Conservation (phyloP, 768 basidiomycete genomes). For the Auriculariales sp. region DNA sequence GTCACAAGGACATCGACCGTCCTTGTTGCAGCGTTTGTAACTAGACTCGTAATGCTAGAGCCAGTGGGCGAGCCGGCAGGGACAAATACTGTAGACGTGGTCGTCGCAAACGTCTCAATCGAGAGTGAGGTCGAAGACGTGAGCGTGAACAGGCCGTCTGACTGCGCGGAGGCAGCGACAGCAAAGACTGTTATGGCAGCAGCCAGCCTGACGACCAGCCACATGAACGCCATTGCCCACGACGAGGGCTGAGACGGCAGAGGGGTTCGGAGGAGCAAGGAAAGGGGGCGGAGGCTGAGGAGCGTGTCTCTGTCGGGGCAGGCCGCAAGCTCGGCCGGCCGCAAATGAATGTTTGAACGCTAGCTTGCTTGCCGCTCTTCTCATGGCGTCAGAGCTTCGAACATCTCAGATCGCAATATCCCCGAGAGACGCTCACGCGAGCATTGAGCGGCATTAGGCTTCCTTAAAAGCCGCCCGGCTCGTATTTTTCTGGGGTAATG, state of each 20-base stretch:
- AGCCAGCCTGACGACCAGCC: neutral
- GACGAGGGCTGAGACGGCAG: neutral
- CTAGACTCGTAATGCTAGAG: slow-evolving; percentile 18
- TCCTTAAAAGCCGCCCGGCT: slow-evolving; percentile 23
- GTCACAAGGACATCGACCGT: slow-evolving; percentile 30
- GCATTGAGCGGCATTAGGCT: slow-evolving; percentile 22
- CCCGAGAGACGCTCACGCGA: neutral
- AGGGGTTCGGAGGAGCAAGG: slow-evolving; percentile 12
- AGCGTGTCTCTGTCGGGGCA: slow-evolving; percentile 10
- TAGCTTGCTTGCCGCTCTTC: too few relatives aligned
- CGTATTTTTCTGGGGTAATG: neutral
- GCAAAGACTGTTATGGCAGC: too few relatives aligned
- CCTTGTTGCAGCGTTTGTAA: slow-evolving; percentile 24
- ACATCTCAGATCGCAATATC: slow-evolving; percentile 2
- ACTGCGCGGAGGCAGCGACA: neutral
- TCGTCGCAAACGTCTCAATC: neutral
- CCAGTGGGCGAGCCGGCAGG: slow-evolving; percentile 43
- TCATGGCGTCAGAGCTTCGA: neutral
- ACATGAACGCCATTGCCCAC: neutral
- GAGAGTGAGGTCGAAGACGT: neutral
- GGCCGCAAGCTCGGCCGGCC: neutral
- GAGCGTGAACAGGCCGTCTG: neutral
- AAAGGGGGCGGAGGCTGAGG: slow-evolving; percentile 9
- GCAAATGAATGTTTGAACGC: too few relatives aligned
- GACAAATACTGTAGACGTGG: slow-evolving; percentile 11